Evolutionary conservation across 768 basidiomycete genomes (phyloP), one percentile per base, ranked within the genome.

Genomic region (Phanerochaete sordida): DNA sequence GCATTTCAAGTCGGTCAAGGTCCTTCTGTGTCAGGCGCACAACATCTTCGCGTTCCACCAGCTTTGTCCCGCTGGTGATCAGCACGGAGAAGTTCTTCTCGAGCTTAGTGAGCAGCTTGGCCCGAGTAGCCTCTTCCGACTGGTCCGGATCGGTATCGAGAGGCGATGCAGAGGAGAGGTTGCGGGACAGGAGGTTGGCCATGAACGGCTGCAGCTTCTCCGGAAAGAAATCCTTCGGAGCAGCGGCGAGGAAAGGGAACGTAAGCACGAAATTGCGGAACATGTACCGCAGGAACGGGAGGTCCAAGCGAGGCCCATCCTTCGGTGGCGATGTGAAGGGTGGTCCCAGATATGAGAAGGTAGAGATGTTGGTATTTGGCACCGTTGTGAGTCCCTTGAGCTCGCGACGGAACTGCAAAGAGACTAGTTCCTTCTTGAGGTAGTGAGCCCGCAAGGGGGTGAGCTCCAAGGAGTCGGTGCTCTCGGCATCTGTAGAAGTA

Each of bases 141-240:
- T 84, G 79, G 19, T 81, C 75, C 1, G 73, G 60, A 61, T 73
- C 76, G 37, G 85, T 83, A 59, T 90, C 88, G 51, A 90, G 74
- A 27, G 82, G 76, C 15, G 84, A 79, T 0, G 81, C 76, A 0
- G 84, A 77, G 7, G 86, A 81, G 49, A 97, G 78, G 66, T 94
- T 93, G 56, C 92, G 86, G 0, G 91, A 80, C 13, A 98, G 76
- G 62, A 93, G 80, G 31, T 89, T 91, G 35, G 87, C 85, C 57
- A 95, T 80, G 72, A 98, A 98, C 0, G 96, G 95, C 74, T 98
- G 96, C 2, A 99, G 83, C 73, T 99, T 98, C 60, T 87, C 85
- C 1, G 91, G 87, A 76, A 96, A 99, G 74, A 99, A 98, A 66
- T 91, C 84, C 66, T 88, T 84, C 0, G 94, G 95, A 0, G 95